A percentile compares a stretch with the other conserved stretches of the same genome.
Conservation (phyloP, 176 grass and related monocot species). For the Calamus simplicifolius region DNA sequence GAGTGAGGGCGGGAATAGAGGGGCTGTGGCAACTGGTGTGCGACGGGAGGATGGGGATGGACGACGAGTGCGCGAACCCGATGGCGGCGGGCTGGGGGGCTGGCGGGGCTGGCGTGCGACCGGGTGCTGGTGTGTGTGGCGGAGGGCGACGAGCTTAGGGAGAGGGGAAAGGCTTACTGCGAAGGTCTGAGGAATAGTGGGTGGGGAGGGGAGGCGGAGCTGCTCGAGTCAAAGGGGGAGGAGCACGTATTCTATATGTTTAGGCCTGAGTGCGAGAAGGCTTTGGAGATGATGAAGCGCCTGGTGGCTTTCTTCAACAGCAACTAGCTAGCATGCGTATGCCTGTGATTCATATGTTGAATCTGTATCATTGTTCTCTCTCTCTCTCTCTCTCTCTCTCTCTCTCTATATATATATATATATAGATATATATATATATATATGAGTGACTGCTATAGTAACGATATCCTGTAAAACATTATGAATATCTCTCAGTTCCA, state of each 20-base stretch:
- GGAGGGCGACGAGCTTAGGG: conserved; percentile 24
- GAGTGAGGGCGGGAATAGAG: conserved; percentile 27
- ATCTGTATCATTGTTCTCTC: too few relatives aligned
- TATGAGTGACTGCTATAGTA: too few relatives aligned
- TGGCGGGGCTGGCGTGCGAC: conserved; percentile 9
- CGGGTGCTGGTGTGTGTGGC: conserved; percentile 29
- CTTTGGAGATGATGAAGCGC: conserved; percentile 23
- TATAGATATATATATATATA: too few relatives aligned
- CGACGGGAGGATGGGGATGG: conserved; percentile 27
- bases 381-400: too few relatives aligned
- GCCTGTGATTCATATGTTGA: too few relatives aligned
- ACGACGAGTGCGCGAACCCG: conserved; percentile 32
- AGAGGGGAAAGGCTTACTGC: conserved; percentile 29
- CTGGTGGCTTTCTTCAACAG: conserved; percentile 24
- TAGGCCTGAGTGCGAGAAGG: conserved; percentile 18
- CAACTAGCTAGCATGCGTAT: too few relatives aligned
- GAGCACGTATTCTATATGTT: conserved; percentile 34
- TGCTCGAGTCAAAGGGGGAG: conserved; percentile 38
- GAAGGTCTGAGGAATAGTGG: conserved; percentile 28
- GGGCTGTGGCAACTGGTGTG: conserved; percentile 38
- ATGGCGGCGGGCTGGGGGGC: conserved; percentile 13
- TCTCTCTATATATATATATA: too few relatives aligned
- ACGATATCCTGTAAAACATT: too few relatives aligned
- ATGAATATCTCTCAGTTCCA: too few relatives aligned
- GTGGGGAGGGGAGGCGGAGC: conserved; percentile 28